phyloP scores from a whole-genome alignment of 495 filamentous ascomycete genomes.

The Glonium stellatum region DNA sequence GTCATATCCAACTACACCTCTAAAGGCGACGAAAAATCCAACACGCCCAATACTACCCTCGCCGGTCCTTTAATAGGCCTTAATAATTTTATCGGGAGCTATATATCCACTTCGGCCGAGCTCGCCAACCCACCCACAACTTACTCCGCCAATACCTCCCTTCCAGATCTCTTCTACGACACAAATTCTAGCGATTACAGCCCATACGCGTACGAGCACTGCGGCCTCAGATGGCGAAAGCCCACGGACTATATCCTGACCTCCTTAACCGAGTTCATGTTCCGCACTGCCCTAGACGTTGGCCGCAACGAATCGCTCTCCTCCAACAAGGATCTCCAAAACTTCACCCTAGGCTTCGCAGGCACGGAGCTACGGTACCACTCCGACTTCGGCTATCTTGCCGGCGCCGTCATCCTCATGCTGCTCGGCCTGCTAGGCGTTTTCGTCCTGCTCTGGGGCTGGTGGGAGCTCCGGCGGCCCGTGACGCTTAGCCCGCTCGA shows the following conservation, averaged over 20 bases:
- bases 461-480: slow-evolving; percentile 16
- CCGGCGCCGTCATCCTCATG: slow-evolving; percentile 10
- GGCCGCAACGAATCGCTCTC: not conserved
- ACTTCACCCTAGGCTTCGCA: slow-evolving; percentile 4
- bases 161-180: not conserved
- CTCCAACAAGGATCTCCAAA: slow-evolving; percentile 1
- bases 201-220: not conserved
- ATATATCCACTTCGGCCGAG: not conserved
- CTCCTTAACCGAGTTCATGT: slow-evolving; percentile 12
- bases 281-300: slow-evolving; percentile 7
- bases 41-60: not conserved
- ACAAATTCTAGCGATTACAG: not conserved
- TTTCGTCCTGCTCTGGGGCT: slow-evolving; percentile 18
- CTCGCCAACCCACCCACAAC: not conserved
- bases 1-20: slow-evolving; percentile 17
- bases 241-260: slow-evolving; percentile 6
- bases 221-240: slow-evolving; percentile 1
- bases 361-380: slow-evolving; percentile 10
- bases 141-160: not conserved
- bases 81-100: not conserved
- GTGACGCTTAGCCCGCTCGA: slow-evolving; percentile 19
- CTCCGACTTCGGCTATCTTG: slow-evolving; percentile 17
- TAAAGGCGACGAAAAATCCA: not conserved
- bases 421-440: slow-evolving; percentile 11
- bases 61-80: slow-evolving; percentile 8